Percentiles rank a stretch among this genome's conserved stretches.
phyloP scores from a whole-genome alignment of 1,284 basidiomycete species.

The Pseudozyma sp. region DNA sequence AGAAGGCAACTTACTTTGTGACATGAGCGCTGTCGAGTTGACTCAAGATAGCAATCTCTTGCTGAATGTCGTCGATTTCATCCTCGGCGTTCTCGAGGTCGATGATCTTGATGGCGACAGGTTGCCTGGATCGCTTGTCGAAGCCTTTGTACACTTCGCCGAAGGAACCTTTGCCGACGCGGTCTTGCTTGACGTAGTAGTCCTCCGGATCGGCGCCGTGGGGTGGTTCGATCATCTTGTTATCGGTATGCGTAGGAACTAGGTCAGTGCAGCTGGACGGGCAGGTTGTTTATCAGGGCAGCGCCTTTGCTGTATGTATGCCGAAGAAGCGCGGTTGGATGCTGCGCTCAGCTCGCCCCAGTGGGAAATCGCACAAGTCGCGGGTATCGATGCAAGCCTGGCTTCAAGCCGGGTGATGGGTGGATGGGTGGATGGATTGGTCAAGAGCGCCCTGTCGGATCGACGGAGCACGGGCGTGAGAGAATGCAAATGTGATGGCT shows the following conservation, averaged over 20 bases:
- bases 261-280: neutral
- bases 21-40: conserved; percentile 95
- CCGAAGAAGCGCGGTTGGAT: neutral
- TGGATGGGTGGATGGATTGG: no score
- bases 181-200: conserved; percentile 89
- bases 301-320: neutral
- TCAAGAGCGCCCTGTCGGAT: no score
- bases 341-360: neutral
- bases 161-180: conserved; percentile 75
- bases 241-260: neutral
- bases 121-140: conserved; percentile 54
- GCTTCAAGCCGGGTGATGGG: no score
- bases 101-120: conserved; percentile 87
- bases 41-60: conserved; percentile 98
- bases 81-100: conserved; percentile 98
- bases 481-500: neutral
- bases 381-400: conserved; percentile 4
- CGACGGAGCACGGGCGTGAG: neutral
- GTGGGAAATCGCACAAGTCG: neutral
- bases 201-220: conserved; percentile 61
- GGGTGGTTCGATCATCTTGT: conserved; percentile 43
- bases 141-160: conserved; percentile 67
- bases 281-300: neutral
- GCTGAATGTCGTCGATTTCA: conserved; percentile 99
- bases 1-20: conserved; percentile 75